A percentile compares a stretch with the other conserved stretches of the same genome.
Conservation (phyloP, 1,139 yeast species). For the Saccharomyces uvarum region DNA sequence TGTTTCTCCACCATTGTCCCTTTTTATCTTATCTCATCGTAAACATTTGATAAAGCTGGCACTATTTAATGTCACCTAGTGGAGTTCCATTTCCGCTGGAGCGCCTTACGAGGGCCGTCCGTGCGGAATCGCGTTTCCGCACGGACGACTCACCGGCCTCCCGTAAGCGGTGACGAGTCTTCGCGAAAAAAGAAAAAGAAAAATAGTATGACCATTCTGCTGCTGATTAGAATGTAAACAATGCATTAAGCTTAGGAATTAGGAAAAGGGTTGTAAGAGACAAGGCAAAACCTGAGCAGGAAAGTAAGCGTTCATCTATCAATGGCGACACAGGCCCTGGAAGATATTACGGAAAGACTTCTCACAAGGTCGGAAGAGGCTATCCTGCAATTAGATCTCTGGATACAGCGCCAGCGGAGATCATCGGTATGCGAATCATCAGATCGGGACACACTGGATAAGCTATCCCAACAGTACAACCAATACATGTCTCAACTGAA, state of each 20-base stretch:
- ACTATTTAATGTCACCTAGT: not conserved
- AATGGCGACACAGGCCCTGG: slow-evolving; percentile 7
- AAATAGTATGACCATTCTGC: not conserved
- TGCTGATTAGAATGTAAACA: not conserved
- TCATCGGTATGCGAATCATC: slow-evolving; percentile 8
- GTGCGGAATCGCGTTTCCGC: not conserved
- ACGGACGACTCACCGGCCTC: not conserved
- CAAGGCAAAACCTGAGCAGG: not conserved
- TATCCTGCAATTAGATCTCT: slow-evolving; percentile 23
- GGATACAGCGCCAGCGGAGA: slow-evolving; percentile 22
- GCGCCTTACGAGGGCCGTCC: not conserved
- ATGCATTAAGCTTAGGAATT: not conserved
- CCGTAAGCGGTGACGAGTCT: not conserved
- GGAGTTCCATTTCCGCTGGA: slow-evolving; percentile 3
- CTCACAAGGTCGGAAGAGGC: slow-evolving; percentile 27
- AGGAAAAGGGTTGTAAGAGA: not conserved
- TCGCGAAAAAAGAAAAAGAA: not conserved
- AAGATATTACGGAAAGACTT: slow-evolving; percentile 22
- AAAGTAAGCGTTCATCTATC: not conserved
- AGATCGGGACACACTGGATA: slow-evolving; percentile 7
- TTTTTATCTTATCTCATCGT: not conserved
- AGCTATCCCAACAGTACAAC: slow-evolving; percentile 15
- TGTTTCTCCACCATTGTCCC: not conserved
- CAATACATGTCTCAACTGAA: slow-evolving; percentile 24
- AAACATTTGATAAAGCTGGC: not conserved